A percentile compares a stretch with the other conserved stretches of the same genome.
phyloP scores from a whole-genome alignment of 2,329 filamentous ascomycete species.

The Aureobasidium lini region DNA sequence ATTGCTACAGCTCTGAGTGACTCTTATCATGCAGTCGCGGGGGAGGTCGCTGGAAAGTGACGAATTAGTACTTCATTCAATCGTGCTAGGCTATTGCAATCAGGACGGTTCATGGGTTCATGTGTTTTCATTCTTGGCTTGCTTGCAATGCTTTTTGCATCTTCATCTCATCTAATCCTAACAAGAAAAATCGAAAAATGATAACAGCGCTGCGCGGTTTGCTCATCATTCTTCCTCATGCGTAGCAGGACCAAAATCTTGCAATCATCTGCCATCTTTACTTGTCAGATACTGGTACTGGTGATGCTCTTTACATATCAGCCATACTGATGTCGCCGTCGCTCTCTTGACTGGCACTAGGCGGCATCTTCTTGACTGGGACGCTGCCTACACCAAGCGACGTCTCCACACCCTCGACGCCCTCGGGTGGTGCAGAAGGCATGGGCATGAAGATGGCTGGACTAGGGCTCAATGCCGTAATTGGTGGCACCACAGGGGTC shows the following conservation, averaged over 20 bases:
- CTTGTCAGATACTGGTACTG: too few relatives aligned
- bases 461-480: constrained; percentile 22
- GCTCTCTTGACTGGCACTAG: not conserved
- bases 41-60: too few relatives aligned
- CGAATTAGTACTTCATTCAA: too few relatives aligned
- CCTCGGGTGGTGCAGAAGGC: not conserved
- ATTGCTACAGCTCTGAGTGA: too few relatives aligned
- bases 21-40: too few relatives aligned
- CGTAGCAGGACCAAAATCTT: not conserved
- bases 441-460: constrained; percentile 9
- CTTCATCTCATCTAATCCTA: not conserved
- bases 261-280: not conserved
- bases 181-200: too few relatives aligned
- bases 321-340: constrained; percentile 8
- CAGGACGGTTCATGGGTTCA: not conserved
- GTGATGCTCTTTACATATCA: not conserved
- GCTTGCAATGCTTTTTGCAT: not conserved
- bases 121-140: not conserved
- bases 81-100: too few relatives aligned
- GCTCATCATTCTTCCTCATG: too few relatives aligned
- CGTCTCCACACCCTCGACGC: constrained; percentile 19
- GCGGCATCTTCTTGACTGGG: constrained; percentile 25
- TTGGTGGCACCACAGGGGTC: constrained; percentile 20
- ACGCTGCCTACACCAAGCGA: constrained; percentile 20
- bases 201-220: too few relatives aligned